These are phyloP conservation scores for Cytospora piceae DNA, from an alignment of 2,329 filamentous ascomycete species.

Conservation along the genomic window DNA sequence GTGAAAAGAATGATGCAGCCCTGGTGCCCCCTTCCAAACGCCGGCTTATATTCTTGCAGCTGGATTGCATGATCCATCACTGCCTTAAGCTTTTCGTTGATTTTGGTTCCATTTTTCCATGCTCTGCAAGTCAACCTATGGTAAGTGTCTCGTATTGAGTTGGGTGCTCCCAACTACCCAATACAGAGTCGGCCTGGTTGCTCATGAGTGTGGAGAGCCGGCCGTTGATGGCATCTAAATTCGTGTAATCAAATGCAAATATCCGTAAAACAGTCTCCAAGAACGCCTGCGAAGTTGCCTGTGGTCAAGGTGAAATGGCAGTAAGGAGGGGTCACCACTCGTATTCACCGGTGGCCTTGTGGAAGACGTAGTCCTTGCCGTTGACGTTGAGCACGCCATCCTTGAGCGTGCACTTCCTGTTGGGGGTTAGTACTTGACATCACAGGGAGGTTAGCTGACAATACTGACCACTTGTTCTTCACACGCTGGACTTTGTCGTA, in stretches of 20 bases:
- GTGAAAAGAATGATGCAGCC: conserved; percentile 15
- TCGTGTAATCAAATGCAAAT: neutral
- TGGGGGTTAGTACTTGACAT: conserved; percentile 1
- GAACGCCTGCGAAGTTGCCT: neutral
- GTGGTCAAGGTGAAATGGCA: neutral
- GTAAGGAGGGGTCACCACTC: conserved; percentile 72
- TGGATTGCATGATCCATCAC: neutral
- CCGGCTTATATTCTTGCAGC: conserved; percentile 6
- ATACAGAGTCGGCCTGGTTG: neutral
- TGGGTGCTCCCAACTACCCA: neutral
- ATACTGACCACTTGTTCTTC: conserved; percentile 89
- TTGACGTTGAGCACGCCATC: conserved; percentile 93
- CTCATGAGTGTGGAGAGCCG: conserved; percentile 1
- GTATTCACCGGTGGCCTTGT: conserved; percentile 96
- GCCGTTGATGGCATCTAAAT: conserved; percentile 7
- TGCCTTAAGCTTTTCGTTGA: neutral
- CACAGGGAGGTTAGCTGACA: neutral
- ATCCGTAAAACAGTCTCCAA: neutral
- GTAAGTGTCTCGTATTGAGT: neutral
- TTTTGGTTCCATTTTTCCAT: neutral
- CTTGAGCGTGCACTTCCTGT: conserved; percentile 94
- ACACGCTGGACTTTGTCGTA: conserved; percentile 99
- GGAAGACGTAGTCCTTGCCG: conserved; percentile 95
- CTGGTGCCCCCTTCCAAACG: conserved; percentile 11
- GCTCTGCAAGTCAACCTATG: neutral